These are phyloP conservation scores for Rhynchospora tenuis DNA, from an alignment of 176 grass and related monocot species.

Conservation along the genomic window DNA sequence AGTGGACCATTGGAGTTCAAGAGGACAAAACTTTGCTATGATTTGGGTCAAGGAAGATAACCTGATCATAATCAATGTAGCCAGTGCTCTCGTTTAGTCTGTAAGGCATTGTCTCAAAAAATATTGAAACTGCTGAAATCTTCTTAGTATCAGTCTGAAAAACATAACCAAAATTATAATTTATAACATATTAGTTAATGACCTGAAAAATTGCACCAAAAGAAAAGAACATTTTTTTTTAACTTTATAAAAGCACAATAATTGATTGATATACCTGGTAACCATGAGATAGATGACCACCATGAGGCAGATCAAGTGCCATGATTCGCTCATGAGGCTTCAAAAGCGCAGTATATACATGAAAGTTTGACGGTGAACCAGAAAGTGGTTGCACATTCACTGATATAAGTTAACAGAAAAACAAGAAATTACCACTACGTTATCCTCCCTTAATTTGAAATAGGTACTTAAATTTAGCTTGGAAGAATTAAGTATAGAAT, in stretches of 20 bases:
- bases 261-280: slow-evolving; percentile 60
- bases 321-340: slow-evolving; percentile 99
- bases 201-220: not conserved
- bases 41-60: slow-evolving; percentile 16
- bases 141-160: slow-evolving; percentile 99
- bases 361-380: slow-evolving; percentile 93
- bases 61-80: slow-evolving; percentile 99
- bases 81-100: slow-evolving; percentile 95
- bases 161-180: slow-evolving; percentile 8
- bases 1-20: not conserved
- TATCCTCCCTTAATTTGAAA: not conserved
- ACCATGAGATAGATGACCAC: slow-evolving; percentile 99
- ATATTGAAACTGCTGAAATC: slow-evolving; percentile 95
- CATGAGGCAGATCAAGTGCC: slow-evolving; percentile 98
- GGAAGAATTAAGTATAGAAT: not conserved
- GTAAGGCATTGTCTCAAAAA: slow-evolving; percentile 99
- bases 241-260: slow-evolving; percentile 13
- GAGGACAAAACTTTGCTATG: slow-evolving; percentile 6
- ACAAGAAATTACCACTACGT: not conserved
- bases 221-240: not conserved
- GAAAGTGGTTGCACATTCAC: slow-evolving; percentile 98
- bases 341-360: slow-evolving; percentile 91
- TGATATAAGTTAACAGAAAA: slow-evolving; percentile 26
- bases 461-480: not conserved
- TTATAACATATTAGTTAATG: slow-evolving; percentile 2